A percentile compares a stretch with the other conserved stretches of the same genome.
phyloP scores from a whole-genome alignment of 2,329 filamentous ascomycete genomes.

The Ophiostoma novo-ulmi region DNA sequence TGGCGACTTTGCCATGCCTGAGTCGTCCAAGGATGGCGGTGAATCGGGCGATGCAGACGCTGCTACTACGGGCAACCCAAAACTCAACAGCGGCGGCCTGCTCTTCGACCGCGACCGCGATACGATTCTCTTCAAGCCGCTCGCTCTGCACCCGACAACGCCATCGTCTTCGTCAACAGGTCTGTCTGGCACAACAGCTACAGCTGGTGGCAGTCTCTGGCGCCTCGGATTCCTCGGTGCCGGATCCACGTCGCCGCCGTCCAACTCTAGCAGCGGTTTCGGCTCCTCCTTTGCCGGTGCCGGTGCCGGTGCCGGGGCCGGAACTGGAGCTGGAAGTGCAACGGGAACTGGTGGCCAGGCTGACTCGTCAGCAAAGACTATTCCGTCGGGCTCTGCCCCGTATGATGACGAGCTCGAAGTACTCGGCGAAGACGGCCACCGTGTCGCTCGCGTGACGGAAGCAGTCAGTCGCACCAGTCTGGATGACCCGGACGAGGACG shows the following conservation, averaged over 20 bases:
- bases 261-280: background rate
- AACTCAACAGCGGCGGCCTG: constrained; percentile 19
- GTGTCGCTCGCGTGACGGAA: constrained; percentile 45
- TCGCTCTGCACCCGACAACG: constrained; percentile 47
- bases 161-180: background rate
- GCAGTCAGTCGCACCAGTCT: constrained; percentile 53
- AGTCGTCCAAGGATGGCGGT: constrained; percentile 37
- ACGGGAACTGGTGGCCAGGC: background rate
- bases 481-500: constrained; percentile 54
- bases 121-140: constrained; percentile 50
- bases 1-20: constrained; percentile 64
- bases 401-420: constrained; percentile 31
- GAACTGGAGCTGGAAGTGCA: too few relatives aligned
- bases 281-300: background rate
- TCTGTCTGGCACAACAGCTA: background rate
- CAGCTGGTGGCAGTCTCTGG: constrained; percentile 40
- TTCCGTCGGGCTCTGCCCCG: background rate
- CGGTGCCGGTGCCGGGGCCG: constrained; percentile 22
- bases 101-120: constrained; percentile 33
- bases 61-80: constrained; percentile 23
- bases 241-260: constrained; percentile 2
- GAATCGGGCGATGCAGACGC: background rate
- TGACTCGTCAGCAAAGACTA: background rate
- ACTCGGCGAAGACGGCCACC: constrained; percentile 40
- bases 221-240: constrained; percentile 34